Evolutionary conservation across 495 filamentous ascomycete species (phyloP).

Genomic region (Trichoderma gamsii): DNA sequence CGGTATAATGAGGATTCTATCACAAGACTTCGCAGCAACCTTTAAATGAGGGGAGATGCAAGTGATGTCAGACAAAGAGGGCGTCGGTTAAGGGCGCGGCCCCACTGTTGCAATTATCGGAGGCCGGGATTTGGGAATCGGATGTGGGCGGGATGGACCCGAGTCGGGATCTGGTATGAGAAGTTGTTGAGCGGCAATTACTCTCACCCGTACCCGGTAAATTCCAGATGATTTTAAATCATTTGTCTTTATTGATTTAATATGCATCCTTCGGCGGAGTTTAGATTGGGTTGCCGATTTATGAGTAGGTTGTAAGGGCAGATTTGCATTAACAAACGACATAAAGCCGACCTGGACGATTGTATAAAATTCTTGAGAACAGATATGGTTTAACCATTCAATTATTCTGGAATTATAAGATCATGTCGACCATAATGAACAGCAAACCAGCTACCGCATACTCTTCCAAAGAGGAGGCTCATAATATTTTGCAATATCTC

Average conservation of each 20-base stretch:
- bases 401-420: not conserved
- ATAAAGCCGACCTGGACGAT: too few species aligned
- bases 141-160: not conserved
- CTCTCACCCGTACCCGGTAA: not conserved
- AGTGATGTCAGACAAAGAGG: not conserved
- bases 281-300: not conserved
- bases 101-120: not conserved
- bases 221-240: not conserved
- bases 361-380: not conserved
- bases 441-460: not conserved
- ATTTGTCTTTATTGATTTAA: not conserved
- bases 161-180: not conserved
- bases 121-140: not conserved
- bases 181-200: not conserved
- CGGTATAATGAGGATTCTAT: not conserved
- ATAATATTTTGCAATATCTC: not conserved
- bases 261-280: not conserved
- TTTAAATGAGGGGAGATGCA: not conserved
- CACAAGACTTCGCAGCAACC: not conserved
- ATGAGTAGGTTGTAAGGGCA: not conserved
- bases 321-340: not conserved
- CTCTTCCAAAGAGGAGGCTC: conserved; percentile 6
- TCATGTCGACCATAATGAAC: not conserved
- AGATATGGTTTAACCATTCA: not conserved
- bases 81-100: conserved; percentile 8